phyloP scores from a whole-genome alignment of 2,329 filamentous ascomycete genomes.

The Ophiostoma triangulosporum region DNA sequence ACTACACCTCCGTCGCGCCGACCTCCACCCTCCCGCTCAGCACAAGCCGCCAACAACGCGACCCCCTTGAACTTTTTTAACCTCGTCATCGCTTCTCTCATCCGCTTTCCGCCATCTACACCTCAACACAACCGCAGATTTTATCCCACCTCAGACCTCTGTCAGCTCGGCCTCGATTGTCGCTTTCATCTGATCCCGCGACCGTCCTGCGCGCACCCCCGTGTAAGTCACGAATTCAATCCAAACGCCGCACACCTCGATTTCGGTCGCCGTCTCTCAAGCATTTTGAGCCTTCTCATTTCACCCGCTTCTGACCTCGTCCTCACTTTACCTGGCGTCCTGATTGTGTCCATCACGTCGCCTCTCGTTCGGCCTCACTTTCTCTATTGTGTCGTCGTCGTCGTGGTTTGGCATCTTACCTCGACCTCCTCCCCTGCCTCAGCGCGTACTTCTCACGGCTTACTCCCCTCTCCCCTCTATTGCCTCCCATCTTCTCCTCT shows the following conservation, averaged over 20 bases:
- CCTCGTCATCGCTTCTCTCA: not conserved
- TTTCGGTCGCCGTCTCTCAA: not conserved
- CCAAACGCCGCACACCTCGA: not conserved
- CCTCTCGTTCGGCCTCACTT: not conserved
- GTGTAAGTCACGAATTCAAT: constrained; percentile 7
- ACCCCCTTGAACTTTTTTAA: not conserved
- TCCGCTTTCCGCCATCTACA: not conserved
- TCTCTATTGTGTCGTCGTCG: not conserved
- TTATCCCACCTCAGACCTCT: not conserved
- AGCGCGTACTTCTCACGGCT: not conserved
- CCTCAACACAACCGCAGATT: not conserved
- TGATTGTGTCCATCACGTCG: not conserved
- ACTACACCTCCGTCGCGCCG: constrained; percentile 1
- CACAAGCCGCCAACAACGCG: constrained; percentile 8
- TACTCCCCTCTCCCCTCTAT: not conserved
- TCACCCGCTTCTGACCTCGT: not conserved
- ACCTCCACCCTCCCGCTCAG: constrained; percentile 7
- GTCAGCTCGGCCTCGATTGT: not conserved
- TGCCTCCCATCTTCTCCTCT: not conserved
- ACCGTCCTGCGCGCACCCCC: constrained; percentile 2
- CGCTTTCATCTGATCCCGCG: constrained; percentile 2
- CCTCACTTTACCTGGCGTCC: not conserved
- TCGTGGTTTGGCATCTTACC: not conserved
- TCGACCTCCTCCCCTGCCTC: not conserved
- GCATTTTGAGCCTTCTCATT: too few relatives aligned